Percentiles rank a stretch among this genome's conserved stretches.
These are phyloP conservation scores for Alternaria hordeiaustralica DNA, from an alignment of 2,329 filamentous ascomycete species.

Conservation along the genomic window DNA sequence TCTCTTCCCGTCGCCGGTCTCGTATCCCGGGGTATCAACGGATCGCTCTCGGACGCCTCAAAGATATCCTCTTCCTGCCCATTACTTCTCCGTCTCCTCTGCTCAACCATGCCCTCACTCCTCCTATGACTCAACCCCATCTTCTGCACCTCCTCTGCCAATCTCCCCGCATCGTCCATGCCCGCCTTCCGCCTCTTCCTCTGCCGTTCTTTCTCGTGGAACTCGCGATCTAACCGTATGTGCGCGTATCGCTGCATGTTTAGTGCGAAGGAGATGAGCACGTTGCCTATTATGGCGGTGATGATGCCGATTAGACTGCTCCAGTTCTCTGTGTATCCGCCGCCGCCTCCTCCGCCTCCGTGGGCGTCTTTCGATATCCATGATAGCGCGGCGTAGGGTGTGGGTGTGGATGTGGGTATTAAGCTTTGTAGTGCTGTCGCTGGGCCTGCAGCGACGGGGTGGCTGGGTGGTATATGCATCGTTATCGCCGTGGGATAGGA, in stretches of 20 bases:
- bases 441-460: constrained; percentile 31
- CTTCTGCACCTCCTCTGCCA: constrained; percentile 40
- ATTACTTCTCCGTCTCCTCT: not conserved
- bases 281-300: constrained; percentile 89
- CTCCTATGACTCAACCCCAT: constrained; percentile 10
- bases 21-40: constrained; percentile 26
- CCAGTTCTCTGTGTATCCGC: constrained; percentile 62
- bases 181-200: constrained; percentile 39
- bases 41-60: constrained; percentile 45
- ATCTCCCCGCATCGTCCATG: constrained; percentile 36
- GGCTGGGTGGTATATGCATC: constrained; percentile 35
- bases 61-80: constrained; percentile 5
- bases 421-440: constrained; percentile 10
- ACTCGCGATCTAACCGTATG: constrained; percentile 78
- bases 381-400: constrained; percentile 10
- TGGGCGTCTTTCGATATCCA: constrained; percentile 17
- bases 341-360: constrained; percentile 3
- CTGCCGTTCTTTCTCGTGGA: constrained; percentile 55
- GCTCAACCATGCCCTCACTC: constrained; percentile 5
- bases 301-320: constrained; percentile 94
- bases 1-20: constrained; percentile 36
- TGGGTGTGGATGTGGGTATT: constrained; percentile 15
- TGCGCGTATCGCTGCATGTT: constrained; percentile 98
- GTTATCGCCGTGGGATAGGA: constrained; percentile 3
- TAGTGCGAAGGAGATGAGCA: constrained; percentile 92